Conservation (phyloP, 192 early-diverging fungal species). For the Podila epigama region DNA sequence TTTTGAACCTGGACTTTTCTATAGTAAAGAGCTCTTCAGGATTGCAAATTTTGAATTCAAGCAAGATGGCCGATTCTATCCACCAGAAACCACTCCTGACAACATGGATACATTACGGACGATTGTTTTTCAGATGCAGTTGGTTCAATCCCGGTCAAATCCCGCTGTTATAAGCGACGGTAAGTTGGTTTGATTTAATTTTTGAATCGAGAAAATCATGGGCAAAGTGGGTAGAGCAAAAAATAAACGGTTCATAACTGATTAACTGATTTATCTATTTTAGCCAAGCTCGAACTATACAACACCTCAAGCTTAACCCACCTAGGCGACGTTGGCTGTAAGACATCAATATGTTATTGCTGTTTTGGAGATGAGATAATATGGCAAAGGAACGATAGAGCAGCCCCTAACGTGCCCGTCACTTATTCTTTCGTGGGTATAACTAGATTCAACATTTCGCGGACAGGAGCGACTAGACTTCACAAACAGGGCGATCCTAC, state of each 20-base stretch:
- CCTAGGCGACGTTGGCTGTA: no score
- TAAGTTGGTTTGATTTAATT: neutral
- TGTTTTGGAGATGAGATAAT: no score
- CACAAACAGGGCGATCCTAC: slow-evolving; percentile 1
- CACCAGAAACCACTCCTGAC: slow-evolving; percentile 14
- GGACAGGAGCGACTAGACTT: neutral
- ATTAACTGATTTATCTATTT: no score
- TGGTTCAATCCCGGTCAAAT: slow-evolving; percentile 3
- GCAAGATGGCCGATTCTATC: slow-evolving; percentile 6
- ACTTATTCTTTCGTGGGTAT: neutral
- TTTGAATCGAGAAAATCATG: neutral
- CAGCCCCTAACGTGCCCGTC: no score
- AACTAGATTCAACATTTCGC: slow-evolving; percentile 12
- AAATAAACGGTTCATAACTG: no score
- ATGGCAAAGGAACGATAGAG: no score
- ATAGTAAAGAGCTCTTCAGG: slow-evolving; percentile 36
- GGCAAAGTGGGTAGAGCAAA: neutral
- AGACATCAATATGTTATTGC: no score
- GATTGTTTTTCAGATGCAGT: slow-evolving; percentile 23
- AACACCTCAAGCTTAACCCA: no score
- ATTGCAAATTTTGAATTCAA: slow-evolving; percentile 33
- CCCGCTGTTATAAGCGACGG: neutral
- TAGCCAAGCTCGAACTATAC: no score
- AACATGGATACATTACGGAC: slow-evolving; percentile 7
- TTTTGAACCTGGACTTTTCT: neutral